Evolutionary conservation across 805 yeast species (phyloP), one percentile per base, ranked within the genome.

Genomic region (Diddensiella transvaalensis): DNA sequence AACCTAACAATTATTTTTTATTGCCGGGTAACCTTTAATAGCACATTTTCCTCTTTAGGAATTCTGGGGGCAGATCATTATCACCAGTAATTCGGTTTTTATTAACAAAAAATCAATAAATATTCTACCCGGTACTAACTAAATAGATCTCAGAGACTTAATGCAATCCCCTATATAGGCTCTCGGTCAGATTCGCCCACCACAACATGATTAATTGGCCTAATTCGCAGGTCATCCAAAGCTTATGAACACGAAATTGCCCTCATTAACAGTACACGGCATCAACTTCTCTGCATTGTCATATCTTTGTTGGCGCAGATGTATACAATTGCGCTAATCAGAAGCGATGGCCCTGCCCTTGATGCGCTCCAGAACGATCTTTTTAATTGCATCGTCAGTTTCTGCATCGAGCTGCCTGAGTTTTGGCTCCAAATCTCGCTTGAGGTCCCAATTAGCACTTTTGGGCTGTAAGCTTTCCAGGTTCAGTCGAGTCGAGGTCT

Each of bases 381-480:
- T 53, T 11, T 64, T 63, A 1, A 78, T 65, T 1, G 69, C 70
- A n/a, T 59, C 61, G 39, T 77, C 71, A 0, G 83, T 79, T 42
- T 66, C 60, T 22, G 64, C 62, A 1, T 70, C 64, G n/a, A 77
- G 54, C 3, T 64, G 54, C 10, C 68, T 67, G 42, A 76, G 43
- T 33, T 70, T 68, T 0, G 64, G 67, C 29, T 66, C 60, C 5
- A 79, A 50, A 49, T 70, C 74, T 15, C 66, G 56, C 52, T 62
- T 69, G 60, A 71, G 56, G 60, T 67, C 75, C 61, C 65, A 61
- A 4, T 66, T 62, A 4, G 59, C 61, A 11, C 60, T 38, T 24
- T 61, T 58, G 3, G 67, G 65, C 38, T 60, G 62, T 19, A 61
- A 40, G 6, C 40, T 46, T 8, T 51, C 42, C 26, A 60, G 38